Base-by-base conservation (phyloP, 257 asterid species). In the Nicotiana sylvestris region DNA sequence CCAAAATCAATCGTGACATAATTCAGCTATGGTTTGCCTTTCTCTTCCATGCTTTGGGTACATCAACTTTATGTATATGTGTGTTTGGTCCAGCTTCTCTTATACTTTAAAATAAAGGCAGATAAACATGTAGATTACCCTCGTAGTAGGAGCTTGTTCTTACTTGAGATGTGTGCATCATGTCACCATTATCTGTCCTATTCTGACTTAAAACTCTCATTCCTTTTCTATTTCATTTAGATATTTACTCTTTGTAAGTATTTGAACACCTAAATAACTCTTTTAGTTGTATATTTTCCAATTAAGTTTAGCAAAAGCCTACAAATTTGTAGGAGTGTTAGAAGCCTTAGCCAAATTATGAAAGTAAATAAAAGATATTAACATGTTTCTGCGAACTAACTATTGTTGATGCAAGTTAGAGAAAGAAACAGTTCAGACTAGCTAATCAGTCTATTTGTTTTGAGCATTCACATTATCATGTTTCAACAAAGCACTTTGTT, bases 1-100 rank as follows among this genome's bases (percentile, higher is more conserved):
- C 66, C 62, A 70, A 84, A 81, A 67, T 78, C 16, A 49, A 21
- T 2, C 27, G 27, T 27, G 27, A 74, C 80, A 74, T 74, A 27
- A 29, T 74, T 74, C 61, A 46, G n/a, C 37, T 27, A 15, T 27
- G 61, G 43, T 74, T 74, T 25, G 13, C 49, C 6, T 7, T 6
- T 16, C 51, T 16, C 51, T 67, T 39, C 76, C 35, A 33, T 67
- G 6, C 13, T 33, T 33, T 67, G 21, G 51, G 15, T 7, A 67
- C 15, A 67, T 7, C 51, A 15, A 13, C 1, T 53, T 53, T 53
- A 53, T 53, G 18, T 53, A 53, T 43, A 43, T 43, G 3, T 43
- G 3, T 43, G 2, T 9, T 43, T 9, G 58, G 18, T 53, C 58
- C 58, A 11, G 18, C 58, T 53, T 53, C 18, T 4, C 0, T 53